Evolutionary conservation across 768 basidiomycete species (phyloP).

Genomic region (Dioszegia crocea): DNA sequence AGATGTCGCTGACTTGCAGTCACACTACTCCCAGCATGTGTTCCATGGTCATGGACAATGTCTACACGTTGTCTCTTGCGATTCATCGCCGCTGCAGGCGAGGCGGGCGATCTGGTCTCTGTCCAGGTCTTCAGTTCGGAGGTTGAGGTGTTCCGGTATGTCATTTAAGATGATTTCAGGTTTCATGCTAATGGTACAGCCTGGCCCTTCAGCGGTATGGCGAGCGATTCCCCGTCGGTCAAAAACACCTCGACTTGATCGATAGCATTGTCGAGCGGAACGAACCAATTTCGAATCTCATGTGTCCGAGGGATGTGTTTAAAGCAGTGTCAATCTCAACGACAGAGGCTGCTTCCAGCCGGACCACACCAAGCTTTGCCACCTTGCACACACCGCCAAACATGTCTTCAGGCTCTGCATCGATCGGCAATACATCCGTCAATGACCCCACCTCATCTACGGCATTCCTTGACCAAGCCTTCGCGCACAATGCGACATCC

Average conservation of each 20-base stretch:
- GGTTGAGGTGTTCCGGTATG: slow-evolving; percentile 39
- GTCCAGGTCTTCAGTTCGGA: slow-evolving; percentile 34
- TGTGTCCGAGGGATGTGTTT: slow-evolving; percentile 7
- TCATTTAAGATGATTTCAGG: neutral
- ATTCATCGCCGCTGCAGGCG: slow-evolving; percentile 32
- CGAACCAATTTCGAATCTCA: slow-evolving; percentile 23
- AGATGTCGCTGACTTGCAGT: slow-evolving; percentile 25
- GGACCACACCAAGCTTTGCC: neutral
- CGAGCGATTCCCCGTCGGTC: slow-evolving; percentile 30
- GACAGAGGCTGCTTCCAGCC: neutral
- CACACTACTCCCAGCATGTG: slow-evolving; percentile 22
- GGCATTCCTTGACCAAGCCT: neutral
- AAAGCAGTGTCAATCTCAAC: neutral
- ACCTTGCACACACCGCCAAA: neutral
- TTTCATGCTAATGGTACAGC: slow-evolving; percentile 8
- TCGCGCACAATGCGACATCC: neutral
- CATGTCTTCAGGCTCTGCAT: neutral
- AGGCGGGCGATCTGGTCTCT: slow-evolving; percentile 29
- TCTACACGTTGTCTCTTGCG: slow-evolving; percentile 19
- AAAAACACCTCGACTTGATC: slow-evolving; percentile 22
- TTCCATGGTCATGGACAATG: slow-evolving; percentile 25
- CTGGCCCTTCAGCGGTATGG: slow-evolving; percentile 26
- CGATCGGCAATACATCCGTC: neutral
- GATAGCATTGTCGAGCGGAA: slow-evolving; percentile 20
- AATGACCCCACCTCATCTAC: neutral